phyloP scores from a whole-genome alignment of 2,329 filamentous ascomycete species.

The Talaromyces sp. region DNA sequence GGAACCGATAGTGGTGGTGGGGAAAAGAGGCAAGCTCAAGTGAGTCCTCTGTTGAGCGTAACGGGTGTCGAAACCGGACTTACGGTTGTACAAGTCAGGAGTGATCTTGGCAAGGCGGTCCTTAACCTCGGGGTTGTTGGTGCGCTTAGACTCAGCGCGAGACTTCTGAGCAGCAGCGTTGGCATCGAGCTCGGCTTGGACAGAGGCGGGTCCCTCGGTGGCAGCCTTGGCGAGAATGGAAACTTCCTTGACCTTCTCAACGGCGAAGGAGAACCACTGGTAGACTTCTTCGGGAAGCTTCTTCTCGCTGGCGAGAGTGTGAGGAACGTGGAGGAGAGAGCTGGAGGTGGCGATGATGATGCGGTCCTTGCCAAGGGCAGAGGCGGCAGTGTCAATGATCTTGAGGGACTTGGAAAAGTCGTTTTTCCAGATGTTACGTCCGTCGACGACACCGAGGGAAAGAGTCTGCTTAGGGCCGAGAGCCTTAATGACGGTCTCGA shows the following conservation, averaged over 20 bases:
- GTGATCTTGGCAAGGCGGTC: slow-evolving; percentile 89
- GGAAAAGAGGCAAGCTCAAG: slow-evolving; percentile 94
- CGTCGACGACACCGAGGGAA: slow-evolving; percentile 94
- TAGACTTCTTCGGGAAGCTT: slow-evolving; percentile 89
- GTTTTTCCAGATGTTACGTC: slow-evolving; percentile 99
- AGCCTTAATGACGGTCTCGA: slow-evolving; percentile 76
- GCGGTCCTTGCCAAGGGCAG: slow-evolving; percentile 95
- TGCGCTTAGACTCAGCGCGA: slow-evolving; percentile 86
- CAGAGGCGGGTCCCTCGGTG: slow-evolving; percentile 82
- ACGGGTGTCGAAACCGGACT: slow-evolving; percentile 80
- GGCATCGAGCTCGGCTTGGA: slow-evolving; percentile 85
- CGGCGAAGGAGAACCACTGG: slow-evolving; percentile 98
- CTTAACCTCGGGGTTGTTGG: slow-evolving; percentile 97
- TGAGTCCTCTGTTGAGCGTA: slow-evolving; percentile 86
- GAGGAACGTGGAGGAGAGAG: slow-evolving; percentile 96
- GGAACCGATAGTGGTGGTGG: slow-evolving; percentile 97
- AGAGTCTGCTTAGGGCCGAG: slow-evolving; percentile 86
- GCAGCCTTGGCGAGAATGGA: slow-evolving; percentile 95
- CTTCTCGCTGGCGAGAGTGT: slow-evolving; percentile 98
- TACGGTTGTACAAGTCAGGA: slow-evolving; percentile 81
- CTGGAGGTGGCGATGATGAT: slow-evolving; percentile 95
- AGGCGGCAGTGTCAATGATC: slow-evolving; percentile 80
- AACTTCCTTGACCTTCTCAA: slow-evolving; percentile 89
- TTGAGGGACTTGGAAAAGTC: slow-evolving; percentile 96
- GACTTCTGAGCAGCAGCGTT: slow-evolving; percentile 93